Percentiles rank a stretch among this genome's conserved stretches.
These are phyloP conservation scores for Antitrichia curtipendula DNA, from an alignment of 225 moss, liverwort and hornwort species.

Conservation along the genomic window DNA sequence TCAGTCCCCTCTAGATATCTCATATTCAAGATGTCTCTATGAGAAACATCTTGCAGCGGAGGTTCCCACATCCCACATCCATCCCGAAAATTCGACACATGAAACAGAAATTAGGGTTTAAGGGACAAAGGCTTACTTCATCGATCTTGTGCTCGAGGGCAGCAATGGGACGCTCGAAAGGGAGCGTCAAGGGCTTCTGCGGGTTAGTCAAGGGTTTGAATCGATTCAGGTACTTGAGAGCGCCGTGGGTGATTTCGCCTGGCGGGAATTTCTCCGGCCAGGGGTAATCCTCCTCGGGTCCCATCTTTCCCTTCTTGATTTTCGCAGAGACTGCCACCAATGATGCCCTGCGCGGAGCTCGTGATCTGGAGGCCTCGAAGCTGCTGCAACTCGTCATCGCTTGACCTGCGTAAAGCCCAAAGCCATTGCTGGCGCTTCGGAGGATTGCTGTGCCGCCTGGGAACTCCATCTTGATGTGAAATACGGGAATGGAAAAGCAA, in stretches of 20 bases:
- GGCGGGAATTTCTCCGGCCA: constrained; percentile 92
- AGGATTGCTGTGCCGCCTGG: not conserved
- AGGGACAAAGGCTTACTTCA: constrained; percentile 28
- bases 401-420: constrained; percentile 30
- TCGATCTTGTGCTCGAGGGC: constrained; percentile 93
- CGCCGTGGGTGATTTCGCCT: constrained; percentile 36
- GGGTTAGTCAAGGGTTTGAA: constrained; percentile 81
- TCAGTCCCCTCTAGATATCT: not conserved
- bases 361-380: not conserved
- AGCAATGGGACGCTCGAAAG: constrained; percentile 82
- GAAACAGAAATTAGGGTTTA: not conserved
- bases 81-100: not conserved
- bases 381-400: not conserved
- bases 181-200: constrained; percentile 76
- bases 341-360: not conserved
- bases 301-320: constrained; percentile 95
- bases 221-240: constrained; percentile 65
- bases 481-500: not conserved
- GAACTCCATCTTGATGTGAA: constrained; percentile 5
- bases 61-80: no score
- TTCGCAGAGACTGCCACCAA: constrained; percentile 35
- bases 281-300: constrained; percentile 73
- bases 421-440: constrained; percentile 54
- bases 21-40: not conserved
- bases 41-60: not conserved